Percentiles rank a stretch among this genome's conserved stretches.
These are phyloP conservation scores for Psilocybe azurescens DNA, from an alignment of 768 basidiomycete genomes.

Conservation along the genomic window DNA sequence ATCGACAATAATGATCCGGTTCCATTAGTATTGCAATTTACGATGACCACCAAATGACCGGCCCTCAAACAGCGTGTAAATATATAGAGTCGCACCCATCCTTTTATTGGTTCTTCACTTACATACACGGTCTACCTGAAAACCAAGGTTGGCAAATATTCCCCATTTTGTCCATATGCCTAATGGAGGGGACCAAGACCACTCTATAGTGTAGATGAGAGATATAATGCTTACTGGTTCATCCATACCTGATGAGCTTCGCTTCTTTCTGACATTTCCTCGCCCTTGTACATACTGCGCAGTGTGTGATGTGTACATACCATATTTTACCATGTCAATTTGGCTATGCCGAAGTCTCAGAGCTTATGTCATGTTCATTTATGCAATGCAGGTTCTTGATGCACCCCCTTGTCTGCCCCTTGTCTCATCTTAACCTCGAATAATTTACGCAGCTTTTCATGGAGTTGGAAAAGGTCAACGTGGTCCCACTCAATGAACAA, in stretches of 20 bases:
- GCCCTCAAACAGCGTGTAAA: slow-evolving; percentile 37
- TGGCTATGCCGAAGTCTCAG: not conserved
- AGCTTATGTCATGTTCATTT: slow-evolving; percentile 16
- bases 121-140: slow-evolving; percentile 63
- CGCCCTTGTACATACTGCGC: slow-evolving; percentile 13
- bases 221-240: slow-evolving; percentile 71
- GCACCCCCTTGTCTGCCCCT: no score
- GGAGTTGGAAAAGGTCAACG: slow-evolving; percentile 1
- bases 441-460: not conserved
- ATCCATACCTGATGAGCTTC: slow-evolving; percentile 47
- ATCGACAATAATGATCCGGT: not conserved
- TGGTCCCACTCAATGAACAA: not conserved
- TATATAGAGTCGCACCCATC: slow-evolving; percentile 7
- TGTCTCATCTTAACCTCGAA: no score
- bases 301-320: slow-evolving; percentile 8
- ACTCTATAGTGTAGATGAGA: slow-evolving; percentile 47
- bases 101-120: slow-evolving; percentile 36
- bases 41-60: slow-evolving; percentile 24
- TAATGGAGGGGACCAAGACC: slow-evolving; percentile 85
- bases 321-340: no score
- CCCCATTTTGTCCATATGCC: slow-evolving; percentile 52
- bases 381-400: no score
- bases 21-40: no score
- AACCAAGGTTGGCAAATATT: slow-evolving; percentile 69
- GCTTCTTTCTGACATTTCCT: slow-evolving; percentile 57